Base-by-base conservation (phyloP, 805 yeast species). In the Lipomyces japonicus region DNA sequence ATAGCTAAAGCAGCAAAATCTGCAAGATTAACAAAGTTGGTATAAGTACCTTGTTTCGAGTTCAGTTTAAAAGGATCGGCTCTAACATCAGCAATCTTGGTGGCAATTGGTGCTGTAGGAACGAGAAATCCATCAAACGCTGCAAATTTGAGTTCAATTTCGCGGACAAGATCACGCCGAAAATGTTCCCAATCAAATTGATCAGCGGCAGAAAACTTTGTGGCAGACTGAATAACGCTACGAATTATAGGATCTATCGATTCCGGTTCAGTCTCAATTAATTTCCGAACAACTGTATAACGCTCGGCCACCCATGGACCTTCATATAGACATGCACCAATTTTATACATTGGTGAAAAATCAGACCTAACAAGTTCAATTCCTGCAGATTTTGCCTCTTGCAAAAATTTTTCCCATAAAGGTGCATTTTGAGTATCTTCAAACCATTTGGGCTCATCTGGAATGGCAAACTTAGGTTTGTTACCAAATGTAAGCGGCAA, bases 261-360 rank as follows among this genome's bases (percentile, higher is more conserved):
- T 30, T 77, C 75, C 10, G 59, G 53, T 35, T 48, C 26, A 62
- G 80, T 77, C 5, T 84, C 74, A 22, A 78, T 79, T 48, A 86
- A 75, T 39, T 84, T 86, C 60, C 80, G 78, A 32, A 81, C 78
- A 21, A 96, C 96, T 55, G 87, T 81, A 70, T 81, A 89, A 61
- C 98, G 79, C 72, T 91, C 98, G 25, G 95, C 87, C 9, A 93
- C 97, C 98, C 98, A 91, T 16, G 97, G 86, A 51, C 98, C 98
- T 64, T 91, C 96, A 65, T 91, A 91, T 28, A 91, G 75, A 63
- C 91, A 85, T 61, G 79, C 79, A 21, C 97, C 98, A 50, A 91
- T 74, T 25, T 84, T 84, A 53, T 86, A 72, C 43, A 91, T 72
- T 3, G 89, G 86, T 18, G 82, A 68, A 65, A 90, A 89, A 68